Conservation (phyloP, 371 early-diverging fungal genomes). For the Syncephalastrum contaminatum region DNA sequence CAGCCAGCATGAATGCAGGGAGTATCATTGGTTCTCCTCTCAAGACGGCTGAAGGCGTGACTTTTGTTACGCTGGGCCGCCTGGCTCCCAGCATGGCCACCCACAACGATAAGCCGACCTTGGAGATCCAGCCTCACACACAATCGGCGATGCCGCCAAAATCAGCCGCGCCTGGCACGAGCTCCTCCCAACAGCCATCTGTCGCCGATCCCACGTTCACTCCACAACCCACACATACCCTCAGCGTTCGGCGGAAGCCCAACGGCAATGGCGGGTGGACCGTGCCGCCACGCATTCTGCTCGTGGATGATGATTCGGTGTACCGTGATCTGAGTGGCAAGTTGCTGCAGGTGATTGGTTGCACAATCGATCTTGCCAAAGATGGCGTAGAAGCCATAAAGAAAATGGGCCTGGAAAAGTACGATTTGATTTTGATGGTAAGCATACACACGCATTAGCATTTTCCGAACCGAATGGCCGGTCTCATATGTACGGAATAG, state of each 20-base stretch:
- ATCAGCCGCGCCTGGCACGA: background rate
- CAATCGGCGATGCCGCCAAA: background rate
- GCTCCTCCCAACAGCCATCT: background rate
- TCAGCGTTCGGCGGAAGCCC: background rate
- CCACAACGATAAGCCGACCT: constrained; percentile 32
- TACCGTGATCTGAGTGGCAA: constrained; percentile 65
- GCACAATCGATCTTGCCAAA: constrained; percentile 68
- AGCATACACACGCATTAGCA: background rate
- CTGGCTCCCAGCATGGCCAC: constrained; percentile 37
- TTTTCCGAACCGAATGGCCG: background rate
- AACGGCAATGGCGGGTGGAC: constrained; percentile 49
- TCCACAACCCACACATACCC: too few species aligned
- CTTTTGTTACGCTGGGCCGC: constrained; percentile 51
- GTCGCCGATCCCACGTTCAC: background rate
- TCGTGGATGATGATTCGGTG: constrained; percentile 79
- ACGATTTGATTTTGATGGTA: constrained; percentile 82
- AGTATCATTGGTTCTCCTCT: constrained; percentile 41
- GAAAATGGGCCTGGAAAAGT: constrained; percentile 61
- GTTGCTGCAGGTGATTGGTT: constrained; percentile 67
- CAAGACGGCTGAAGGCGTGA: constrained; percentile 44
- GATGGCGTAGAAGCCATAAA: constrained; percentile 76
- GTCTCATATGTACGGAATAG: constrained; percentile 25
- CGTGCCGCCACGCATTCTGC: constrained; percentile 66
- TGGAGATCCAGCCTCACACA: constrained; percentile 22
- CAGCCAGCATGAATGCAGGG: constrained; percentile 49